These are phyloP conservation scores for Trametes meyenii DNA, from an alignment of 768 basidiomycete genomes.

Conservation along the genomic window DNA sequence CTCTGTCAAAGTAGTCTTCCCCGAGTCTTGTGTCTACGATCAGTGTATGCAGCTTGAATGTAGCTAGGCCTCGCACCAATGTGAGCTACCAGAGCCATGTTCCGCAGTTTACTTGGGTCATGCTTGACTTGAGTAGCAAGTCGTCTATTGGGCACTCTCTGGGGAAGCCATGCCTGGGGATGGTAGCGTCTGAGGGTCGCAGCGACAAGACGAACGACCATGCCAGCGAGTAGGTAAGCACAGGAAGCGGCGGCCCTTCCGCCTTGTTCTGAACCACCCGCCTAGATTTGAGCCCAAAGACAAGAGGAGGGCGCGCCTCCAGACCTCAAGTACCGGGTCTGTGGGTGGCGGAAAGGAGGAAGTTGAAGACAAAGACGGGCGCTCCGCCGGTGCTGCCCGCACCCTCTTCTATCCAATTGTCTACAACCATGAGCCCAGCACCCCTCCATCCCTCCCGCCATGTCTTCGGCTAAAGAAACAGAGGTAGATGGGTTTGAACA, in stretches of 20 bases:
- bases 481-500: conserved; percentile 26
- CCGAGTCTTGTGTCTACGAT: conserved; percentile 62
- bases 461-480: conserved; percentile 9
- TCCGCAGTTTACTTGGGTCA: conserved; percentile 54
- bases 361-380: conserved; percentile 10
- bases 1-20: conserved; percentile 88
- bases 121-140: conserved; percentile 22
- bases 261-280: background rate
- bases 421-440: conserved; percentile 8
- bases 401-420: conserved; percentile 19
- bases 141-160: conserved; percentile 24
- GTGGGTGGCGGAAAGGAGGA: background rate
- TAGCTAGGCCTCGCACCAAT: conserved; percentile 57
- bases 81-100: conserved; percentile 88
- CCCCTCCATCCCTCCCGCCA: conserved; percentile 4
- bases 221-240: background rate
- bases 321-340: background rate
- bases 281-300: background rate
- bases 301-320: background rate
- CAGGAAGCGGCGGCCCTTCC: background rate
- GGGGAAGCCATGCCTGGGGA: conserved; percentile 1
- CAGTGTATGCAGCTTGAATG: background rate
- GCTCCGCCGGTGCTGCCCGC: conserved; percentile 5
- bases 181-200: conserved; percentile 1
- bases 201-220: conserved; percentile 4